Evolutionary conservation across 306 rosid genomes (phyloP), one percentile per base, ranked within the genome.

Genomic region (Vachellia pachyceras): DNA sequence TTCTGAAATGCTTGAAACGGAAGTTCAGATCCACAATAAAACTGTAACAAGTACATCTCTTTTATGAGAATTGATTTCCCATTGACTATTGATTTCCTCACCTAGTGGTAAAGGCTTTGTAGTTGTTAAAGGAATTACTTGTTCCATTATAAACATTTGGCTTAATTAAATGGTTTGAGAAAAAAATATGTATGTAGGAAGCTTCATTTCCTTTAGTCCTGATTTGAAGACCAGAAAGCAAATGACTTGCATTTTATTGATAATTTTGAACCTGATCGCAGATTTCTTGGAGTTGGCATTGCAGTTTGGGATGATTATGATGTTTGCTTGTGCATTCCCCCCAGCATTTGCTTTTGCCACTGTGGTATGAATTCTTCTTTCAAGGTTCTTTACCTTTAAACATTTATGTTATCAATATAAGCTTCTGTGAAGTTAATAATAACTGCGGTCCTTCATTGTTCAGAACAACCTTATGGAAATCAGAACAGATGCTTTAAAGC

Each of bases 251-350:
- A 69, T 77, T 41, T 76, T 69, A 69, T 41, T 69, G n/a, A 77
- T 11, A 45, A 25, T 29, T 82, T 73, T 45, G 54, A 45, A 54
- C 36, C 75, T 84, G 64, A 64, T 74, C 84, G 94, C 97, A 95
- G 98, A 95, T 86, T 90, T 85, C 86, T 88, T 93, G 82, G 99
- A 95, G 91, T 84, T 95, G 87, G 92, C 99, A 57, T 84, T 95
- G 90, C 99, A 95, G 88, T 95, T 93, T 83, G 99, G 98, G 80
- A 92, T 91, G 92, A 90, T 93, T 87, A 86, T 88, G 94, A 95
- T 95, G 99, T 95, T 95, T 88, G 98, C 99, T 67, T 91, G 97
- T 10, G 99, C 99, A 52, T 90, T 95, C 77, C 99, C 99, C 55
- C 97, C 92, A 11, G 92, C 97, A 47, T 95, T 95, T 89, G 90